phyloP scores from a whole-genome alignment of 179 eudicot genomes.

The Monotropa hypopitys region DNA sequence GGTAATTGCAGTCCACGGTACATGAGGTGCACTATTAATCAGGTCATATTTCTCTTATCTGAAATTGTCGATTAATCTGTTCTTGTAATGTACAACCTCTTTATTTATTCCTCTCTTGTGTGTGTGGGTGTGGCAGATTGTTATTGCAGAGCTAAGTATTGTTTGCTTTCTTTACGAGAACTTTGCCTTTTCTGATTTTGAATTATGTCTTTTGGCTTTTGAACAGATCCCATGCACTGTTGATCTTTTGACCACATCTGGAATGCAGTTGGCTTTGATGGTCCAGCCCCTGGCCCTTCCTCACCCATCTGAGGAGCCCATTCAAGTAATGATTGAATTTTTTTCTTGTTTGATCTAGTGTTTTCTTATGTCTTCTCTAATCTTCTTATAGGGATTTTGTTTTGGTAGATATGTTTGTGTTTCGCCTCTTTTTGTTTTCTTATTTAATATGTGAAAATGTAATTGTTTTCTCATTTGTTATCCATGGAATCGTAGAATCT shows the following conservation, averaged over 20 bases:
- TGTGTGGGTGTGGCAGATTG: not conserved
- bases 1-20: slow-evolving; percentile 94
- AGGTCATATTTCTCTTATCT: slow-evolving; percentile 30
- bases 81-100: not conserved
- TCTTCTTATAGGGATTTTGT: not conserved
- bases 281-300: slow-evolving; percentile 95
- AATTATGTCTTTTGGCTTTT: slow-evolving; percentile 10
- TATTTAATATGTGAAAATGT: not conserved
- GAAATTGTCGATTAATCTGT: not conserved
- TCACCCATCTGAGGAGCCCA: slow-evolving; percentile 90
- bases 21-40: slow-evolving; percentile 84
- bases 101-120: not conserved
- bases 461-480: not conserved
- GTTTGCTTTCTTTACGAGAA: not conserved
- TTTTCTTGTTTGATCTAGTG: not conserved
- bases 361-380: not conserved
- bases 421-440: not conserved
- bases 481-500: not conserved
- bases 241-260: slow-evolving; percentile 77
- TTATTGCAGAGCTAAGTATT: not conserved
- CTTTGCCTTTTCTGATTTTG: not conserved
- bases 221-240: slow-evolving; percentile 77
- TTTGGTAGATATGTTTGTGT: not conserved
- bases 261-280: slow-evolving; percentile 86
- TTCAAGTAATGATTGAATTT: slow-evolving; percentile 40